Base-by-base conservation (phyloP, 2,329 filamentous ascomycete genomes). In the Aspergillus intermedius region DNA sequence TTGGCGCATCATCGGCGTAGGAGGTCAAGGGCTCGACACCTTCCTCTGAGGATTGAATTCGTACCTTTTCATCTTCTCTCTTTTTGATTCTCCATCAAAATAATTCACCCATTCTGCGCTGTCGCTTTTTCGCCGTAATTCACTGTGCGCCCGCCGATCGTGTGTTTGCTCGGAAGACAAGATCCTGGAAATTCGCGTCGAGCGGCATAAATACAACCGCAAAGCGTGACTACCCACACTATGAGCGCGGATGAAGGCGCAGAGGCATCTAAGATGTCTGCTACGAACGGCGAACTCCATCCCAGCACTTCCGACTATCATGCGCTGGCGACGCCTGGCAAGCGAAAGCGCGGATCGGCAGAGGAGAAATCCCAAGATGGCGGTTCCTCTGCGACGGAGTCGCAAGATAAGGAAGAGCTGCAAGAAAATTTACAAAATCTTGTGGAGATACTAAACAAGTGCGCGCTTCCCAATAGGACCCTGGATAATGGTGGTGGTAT, bases 281-380 rank as follows among this genome's bases (percentile, higher is more conserved):
- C 58, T 47, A 61, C 61, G 48, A 69, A 71, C 56, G 67, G 67
- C 42, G 65, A 68, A 47, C 54, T 60, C 28, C 57, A 60, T 53
- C 55, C 58, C 30, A 51, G 56, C 23, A 56, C 60, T 42, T 53
- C 62, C 44, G 64, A 69, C 44, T 53, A 61, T 9, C 54, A 60
- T 46, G 54, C 55, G 25, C 50, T 59, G 43, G 61, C 66, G 46
- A 69, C 67, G 25, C 63, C 69, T 45, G 67, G 63, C 41, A 73
- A 73, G 55, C 67, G 70, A 61, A 73, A 72, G 61, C 69, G 69
- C 53, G 59, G 57, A 15, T 62, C 67, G 19, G 60, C 60, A 45
- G 62, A 65, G 21, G 60, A 65, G 23, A 67, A 60, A 51, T 46
- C 53, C 23, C 55, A 60, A 30, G 64, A 66, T 34, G 45, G 57